Percentiles rank a stretch among this genome's conserved stretches.
Evolutionary conservation across 179 eudicot species (phyloP).

Genomic region (Silene coronaria): DNA sequence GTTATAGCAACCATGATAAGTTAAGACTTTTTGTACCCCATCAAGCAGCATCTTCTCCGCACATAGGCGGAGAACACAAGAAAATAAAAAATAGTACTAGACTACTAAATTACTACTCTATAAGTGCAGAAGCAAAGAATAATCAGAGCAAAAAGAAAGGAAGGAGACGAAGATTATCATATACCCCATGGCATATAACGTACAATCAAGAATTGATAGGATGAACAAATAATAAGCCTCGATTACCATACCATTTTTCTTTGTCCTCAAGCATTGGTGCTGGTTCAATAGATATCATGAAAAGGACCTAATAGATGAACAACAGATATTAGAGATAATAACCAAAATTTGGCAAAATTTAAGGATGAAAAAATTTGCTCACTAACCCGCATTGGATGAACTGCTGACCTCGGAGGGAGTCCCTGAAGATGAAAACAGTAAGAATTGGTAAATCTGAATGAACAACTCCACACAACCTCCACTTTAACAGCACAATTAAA

Average conservation of each 20-base stretch:
- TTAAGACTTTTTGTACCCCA: not conserved
- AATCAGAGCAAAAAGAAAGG: not conserved
- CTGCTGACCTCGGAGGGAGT: constrained; percentile 91
- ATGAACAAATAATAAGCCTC: not conserved
- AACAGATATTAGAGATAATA: constrained; percentile 13
- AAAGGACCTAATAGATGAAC: constrained; percentile 56
- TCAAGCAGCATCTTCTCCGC: not conserved
- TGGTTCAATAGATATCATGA: constrained; percentile 97
- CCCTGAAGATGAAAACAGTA: constrained; percentile 43
- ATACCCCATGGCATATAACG: not conserved
- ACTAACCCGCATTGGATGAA: constrained; percentile 99
- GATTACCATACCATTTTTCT: constrained; percentile 74
- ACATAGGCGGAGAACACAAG: not conserved
- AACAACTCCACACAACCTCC: not conserved
- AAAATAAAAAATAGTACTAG: not conserved
- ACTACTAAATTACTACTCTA: not conserved
- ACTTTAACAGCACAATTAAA: not conserved
- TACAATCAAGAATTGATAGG: not conserved
- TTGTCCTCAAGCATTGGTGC: constrained; percentile 99
- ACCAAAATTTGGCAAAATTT: not conserved
- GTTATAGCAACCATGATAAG: not conserved
- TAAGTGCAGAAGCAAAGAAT: constrained; percentile 4
- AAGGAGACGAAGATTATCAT: not conserved
- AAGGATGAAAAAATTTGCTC: constrained; percentile 3
- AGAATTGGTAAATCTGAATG: not conserved